Percentiles rank a stretch among this genome's conserved stretches.
Conservation (phyloP, 768 basidiomycete genomes). For the Coprinopsis sp. region DNA sequence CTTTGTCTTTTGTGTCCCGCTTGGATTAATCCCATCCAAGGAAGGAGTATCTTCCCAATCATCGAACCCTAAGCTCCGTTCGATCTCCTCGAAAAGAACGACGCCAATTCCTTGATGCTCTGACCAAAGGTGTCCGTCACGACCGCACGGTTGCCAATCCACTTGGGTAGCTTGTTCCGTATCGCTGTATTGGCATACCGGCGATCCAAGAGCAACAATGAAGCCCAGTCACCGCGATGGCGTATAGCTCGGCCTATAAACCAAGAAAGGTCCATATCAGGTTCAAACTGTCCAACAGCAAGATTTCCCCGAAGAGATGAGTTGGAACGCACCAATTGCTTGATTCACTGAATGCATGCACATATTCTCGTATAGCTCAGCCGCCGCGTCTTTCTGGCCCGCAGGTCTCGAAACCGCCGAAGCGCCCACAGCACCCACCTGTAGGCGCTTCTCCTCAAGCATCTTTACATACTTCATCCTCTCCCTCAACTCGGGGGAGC, state of each 20-base stretch:
- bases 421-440: conserved; percentile 15
- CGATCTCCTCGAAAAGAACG: conserved; percentile 3
- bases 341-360: conserved; percentile 96
- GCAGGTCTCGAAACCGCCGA: conserved; percentile 22
- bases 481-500: conserved; percentile 88
- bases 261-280: not conserved
- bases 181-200: conserved; percentile 73
- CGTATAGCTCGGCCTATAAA: conserved; percentile 83
- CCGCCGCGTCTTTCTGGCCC: conserved; percentile 60
- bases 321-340: conserved; percentile 69
- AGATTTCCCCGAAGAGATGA: not conserved
- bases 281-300: not conserved
- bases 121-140: conserved; percentile 67
- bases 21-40: no score
- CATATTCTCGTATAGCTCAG: conserved; percentile 86
- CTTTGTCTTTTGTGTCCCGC: no score
- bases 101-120: conserved; percentile 59
- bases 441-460: conserved; percentile 39
- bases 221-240: conserved; percentile 88
- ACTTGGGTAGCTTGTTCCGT: conserved; percentile 77
- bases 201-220: conserved; percentile 79
- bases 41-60: not conserved
- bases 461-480: conserved; percentile 84
- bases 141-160: conserved; percentile 69
- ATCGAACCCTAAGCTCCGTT: not conserved